Base-by-base conservation (phyloP, 1,284 basidiomycete species). In the Irpex sp. region DNA sequence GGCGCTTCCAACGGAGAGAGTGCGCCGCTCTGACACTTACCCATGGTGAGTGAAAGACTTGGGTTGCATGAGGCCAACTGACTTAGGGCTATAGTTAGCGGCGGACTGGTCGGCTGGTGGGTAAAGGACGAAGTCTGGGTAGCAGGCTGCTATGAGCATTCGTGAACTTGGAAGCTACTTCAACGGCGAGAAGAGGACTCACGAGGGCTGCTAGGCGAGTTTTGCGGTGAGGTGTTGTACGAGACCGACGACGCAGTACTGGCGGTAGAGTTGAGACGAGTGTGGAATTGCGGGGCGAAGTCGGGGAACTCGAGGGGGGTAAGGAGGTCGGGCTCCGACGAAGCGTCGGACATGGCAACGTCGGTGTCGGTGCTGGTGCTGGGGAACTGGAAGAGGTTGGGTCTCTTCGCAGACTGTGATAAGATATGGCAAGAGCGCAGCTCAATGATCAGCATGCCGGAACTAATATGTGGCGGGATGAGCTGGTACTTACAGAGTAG, bases 381-480 rank as follows among this genome's bases (percentile, higher is more conserved):
- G 59, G 90, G 89, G 74, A 91, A 91, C 54, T 88, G 86, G 64
- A 91, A 77, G 65, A 89, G 81, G 77, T 88, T 91, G 51, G 88
- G 67, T 73, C 91, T 88, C 74, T 92, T 92, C 51, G 79, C 76
- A 68, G 81, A 79, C 84, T 87, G 71, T 44, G 44, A 57, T 55
- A 64, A 59, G 49, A 58, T 11, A 61, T 38, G 36, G 63, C 59
- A 38, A 57, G 26, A 47, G 19, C 54, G 31, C n/a, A 56, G 54
- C 58, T 54, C 36, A 49, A 61, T 61, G 54, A 65, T 67, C 58
- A 70, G 65, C 38, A 51, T n/a, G 36, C 60, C 62, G 57, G 68
- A 63, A 70, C 66, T 70, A 65, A 71, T 65, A 56, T 56, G 31
- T 68, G 64, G 63, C 61, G 70, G 59, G 51, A 58, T 4, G 62